Percentiles rank a stretch among this genome's conserved stretches.
These are phyloP conservation scores for Arabis alpina DNA, from an alignment of 345 rosid genomes.

Conservation along the genomic window DNA sequence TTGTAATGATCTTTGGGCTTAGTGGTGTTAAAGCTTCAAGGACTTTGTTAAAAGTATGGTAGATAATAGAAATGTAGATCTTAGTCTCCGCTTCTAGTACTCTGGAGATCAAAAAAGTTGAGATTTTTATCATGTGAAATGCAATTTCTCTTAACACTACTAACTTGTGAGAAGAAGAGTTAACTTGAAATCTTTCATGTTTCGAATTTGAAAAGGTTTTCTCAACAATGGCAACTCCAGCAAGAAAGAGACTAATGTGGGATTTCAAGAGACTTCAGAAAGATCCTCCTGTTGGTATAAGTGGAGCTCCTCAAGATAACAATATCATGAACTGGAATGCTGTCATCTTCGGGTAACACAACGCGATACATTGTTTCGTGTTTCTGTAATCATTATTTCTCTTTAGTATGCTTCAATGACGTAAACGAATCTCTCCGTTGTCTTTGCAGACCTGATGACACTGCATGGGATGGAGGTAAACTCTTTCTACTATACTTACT, in stretches of 20 bases:
- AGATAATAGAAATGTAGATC: slow-evolving; percentile 3
- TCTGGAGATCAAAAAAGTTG: neutral
- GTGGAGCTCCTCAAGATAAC: slow-evolving; percentile 63
- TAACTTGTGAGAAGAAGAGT: slow-evolving; percentile 4
- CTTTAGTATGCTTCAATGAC: slow-evolving; percentile 1
- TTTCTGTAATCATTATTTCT: neutral
- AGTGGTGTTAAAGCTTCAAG: neutral
- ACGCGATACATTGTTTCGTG: neutral
- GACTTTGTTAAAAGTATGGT: neutral
- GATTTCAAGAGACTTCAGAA: slow-evolving; percentile 68
- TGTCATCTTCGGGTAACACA: slow-evolving; percentile 54
- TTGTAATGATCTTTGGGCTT: neutral
- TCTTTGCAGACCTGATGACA: slow-evolving; percentile 73
- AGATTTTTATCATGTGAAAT: neutral
- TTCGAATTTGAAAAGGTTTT: neutral
- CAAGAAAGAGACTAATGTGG: slow-evolving; percentile 68
- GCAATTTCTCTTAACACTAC: neutral
- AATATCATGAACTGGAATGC: slow-evolving; percentile 72
- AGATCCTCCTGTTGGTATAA: slow-evolving; percentile 63
- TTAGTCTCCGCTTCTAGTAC: slow-evolving; percentile 11
- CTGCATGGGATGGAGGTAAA: slow-evolving; percentile 92
- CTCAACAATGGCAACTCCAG: slow-evolving; percentile 54
- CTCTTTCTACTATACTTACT: slow-evolving; percentile 4
- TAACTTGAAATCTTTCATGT: neutral
- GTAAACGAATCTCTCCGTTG: slow-evolving; percentile 22